These are phyloP conservation scores for Persicaria maculosa DNA, from an alignment of 148 eudicot genomes.

Conservation along the genomic window DNA sequence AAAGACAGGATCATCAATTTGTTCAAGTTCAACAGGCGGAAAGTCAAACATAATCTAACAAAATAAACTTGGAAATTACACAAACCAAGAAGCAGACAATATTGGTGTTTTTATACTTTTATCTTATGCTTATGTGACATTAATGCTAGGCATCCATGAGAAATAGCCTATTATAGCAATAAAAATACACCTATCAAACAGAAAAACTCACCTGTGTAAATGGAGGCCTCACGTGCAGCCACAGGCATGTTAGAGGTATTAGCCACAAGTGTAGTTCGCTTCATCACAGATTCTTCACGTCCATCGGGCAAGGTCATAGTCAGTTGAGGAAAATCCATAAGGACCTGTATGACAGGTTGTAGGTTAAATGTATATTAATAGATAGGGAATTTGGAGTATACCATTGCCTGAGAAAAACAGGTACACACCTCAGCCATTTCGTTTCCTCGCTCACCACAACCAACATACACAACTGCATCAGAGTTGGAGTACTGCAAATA, in stretches of 20 bases:
- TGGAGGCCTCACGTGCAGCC: slow-evolving; percentile 99
- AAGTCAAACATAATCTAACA: not conserved
- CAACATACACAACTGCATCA: slow-evolving; percentile 98
- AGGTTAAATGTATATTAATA: not conserved
- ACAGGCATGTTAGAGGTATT: slow-evolving; percentile 99
- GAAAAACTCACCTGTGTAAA: slow-evolving; percentile 65
- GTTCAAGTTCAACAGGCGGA: not conserved
- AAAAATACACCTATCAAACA: not conserved
- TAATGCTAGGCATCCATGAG: not conserved
- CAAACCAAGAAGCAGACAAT: not conserved
- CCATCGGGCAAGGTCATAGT: slow-evolving; percentile 99
- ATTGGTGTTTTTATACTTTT: not conserved
- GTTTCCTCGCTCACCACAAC: slow-evolving; percentile 99
- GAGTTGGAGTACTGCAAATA: slow-evolving; percentile 89
- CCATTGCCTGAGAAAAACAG: not conserved
- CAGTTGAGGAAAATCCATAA: slow-evolving; percentile 99
- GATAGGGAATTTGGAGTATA: not conserved
- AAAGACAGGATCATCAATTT: not conserved
- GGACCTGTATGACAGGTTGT: slow-evolving; percentile 45
- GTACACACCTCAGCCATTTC: slow-evolving; percentile 96
- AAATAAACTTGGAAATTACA: not conserved
- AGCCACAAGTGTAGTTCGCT: slow-evolving; percentile 97
- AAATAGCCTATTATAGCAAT: not conserved
- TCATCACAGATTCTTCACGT: slow-evolving; percentile 99
- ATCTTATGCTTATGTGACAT: not conserved